A percentile compares a stretch with the other conserved stretches of the same genome.
Conservation (phyloP, 2,329 filamentous ascomycete genomes). For the Colletotrichum eleusines region DNA sequence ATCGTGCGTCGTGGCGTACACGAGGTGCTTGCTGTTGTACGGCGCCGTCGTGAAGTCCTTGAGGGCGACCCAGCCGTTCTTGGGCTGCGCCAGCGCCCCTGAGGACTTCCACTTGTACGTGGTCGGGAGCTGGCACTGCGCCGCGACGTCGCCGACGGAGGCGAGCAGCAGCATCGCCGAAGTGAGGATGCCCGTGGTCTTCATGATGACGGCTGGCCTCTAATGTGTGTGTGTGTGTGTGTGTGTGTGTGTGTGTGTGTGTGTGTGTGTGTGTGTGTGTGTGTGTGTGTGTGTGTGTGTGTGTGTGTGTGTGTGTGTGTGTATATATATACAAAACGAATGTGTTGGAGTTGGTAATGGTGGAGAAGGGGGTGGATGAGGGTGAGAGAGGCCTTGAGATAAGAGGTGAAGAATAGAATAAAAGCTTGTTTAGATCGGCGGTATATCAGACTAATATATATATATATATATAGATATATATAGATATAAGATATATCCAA, state of each 20-base stretch:
- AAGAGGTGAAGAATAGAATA: not conserved
- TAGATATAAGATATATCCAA: no score
- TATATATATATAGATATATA: no score
- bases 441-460: not conserved
- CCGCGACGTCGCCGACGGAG: constrained; percentile 41
- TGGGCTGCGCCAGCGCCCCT: constrained; percentile 62
- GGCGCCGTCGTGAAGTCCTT: constrained; percentile 71
- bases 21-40: constrained; percentile 70
- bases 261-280: no score
- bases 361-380: no score
- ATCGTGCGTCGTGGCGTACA: constrained; percentile 67
- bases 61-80: constrained; percentile 66
- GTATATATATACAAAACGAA: not conserved
- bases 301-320: no score
- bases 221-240: not conserved
- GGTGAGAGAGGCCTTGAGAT: not conserved
- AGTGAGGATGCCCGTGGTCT: not conserved
- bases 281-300: no score
- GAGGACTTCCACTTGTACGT: constrained; percentile 68
- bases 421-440: not conserved
- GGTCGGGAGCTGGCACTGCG: constrained; percentile 64
- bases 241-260: no score
- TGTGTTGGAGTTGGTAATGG: not conserved
- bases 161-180: constrained; percentile 41
- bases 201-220: not conserved